Percentiles rank a stretch among this genome's conserved stretches.
Conservation (phyloP, 225 moss, liverwort and hornwort genomes). For the Lunularia cruciata region DNA sequence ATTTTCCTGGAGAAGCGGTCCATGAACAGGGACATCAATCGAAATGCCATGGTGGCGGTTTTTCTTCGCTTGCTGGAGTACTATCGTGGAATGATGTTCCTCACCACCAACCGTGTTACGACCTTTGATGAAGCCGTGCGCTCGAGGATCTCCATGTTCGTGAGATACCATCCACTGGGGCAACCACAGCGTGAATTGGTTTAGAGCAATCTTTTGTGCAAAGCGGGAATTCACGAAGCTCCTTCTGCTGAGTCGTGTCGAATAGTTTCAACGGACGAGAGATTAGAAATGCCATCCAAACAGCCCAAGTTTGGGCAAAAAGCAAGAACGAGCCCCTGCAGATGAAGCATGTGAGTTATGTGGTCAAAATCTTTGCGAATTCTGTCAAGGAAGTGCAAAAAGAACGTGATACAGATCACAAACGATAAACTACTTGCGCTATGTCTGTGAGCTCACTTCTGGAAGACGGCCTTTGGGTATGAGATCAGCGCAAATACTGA, state of each 20-base stretch:
- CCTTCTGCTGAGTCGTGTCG: conserved; percentile 3
- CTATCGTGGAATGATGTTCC: conserved; percentile 58
- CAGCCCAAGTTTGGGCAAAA: conserved; percentile 25
- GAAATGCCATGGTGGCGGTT: conserved; percentile 60
- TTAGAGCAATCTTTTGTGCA: conserved; percentile 38
- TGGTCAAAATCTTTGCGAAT: not conserved
- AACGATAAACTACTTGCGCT: too few relatives aligned
- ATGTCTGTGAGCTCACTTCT: too few relatives aligned
- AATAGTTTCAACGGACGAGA: conserved; percentile 54
- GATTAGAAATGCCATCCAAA: conserved; percentile 51
- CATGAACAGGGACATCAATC: conserved; percentile 28
- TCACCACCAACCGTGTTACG: conserved; percentile 56
- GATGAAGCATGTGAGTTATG: conserved; percentile 12
- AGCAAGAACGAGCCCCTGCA: conserved; percentile 1
- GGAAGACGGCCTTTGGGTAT: too few relatives aligned
- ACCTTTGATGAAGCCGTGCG: conserved; percentile 64
- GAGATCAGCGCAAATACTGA: too few relatives aligned
- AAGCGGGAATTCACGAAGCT: conserved; percentile 10
- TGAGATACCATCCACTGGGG: conserved; percentile 44
- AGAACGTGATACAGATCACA: too few relatives aligned
- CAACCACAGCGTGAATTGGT: conserved; percentile 33
- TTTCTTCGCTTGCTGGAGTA: conserved; percentile 65
- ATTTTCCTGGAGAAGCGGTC: conserved; percentile 37
- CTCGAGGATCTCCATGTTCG: conserved; percentile 59
- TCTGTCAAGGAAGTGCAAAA: too few relatives aligned